Percentiles rank a stretch among this genome's conserved stretches.
Evolutionary conservation across 2,329 filamentous ascomycete genomes (phyloP).

Genomic region (Cladophialophora bantiana): DNA sequence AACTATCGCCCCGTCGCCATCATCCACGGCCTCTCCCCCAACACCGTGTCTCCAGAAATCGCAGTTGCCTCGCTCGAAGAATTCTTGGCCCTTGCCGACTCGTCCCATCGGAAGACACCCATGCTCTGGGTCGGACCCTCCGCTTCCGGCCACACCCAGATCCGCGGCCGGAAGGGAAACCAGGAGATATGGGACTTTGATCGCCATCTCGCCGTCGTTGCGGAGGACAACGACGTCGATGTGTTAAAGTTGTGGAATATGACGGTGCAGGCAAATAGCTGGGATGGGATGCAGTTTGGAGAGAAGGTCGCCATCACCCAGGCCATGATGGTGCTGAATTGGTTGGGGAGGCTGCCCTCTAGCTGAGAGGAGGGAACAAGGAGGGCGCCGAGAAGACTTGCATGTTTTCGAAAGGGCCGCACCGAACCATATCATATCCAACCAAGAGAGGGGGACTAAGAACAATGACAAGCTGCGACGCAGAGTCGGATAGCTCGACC

Average conservation of each 20-base stretch:
- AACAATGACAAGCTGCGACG: too few relatives aligned
- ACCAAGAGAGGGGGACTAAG: too few relatives aligned
- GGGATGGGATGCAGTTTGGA: constrained; percentile 50
- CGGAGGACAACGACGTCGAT: constrained; percentile 49
- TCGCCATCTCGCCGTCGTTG: constrained; percentile 45
- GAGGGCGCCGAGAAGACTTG: too few relatives aligned
- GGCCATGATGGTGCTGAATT: constrained; percentile 52
- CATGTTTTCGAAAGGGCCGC: too few relatives aligned
- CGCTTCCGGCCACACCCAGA: constrained; percentile 48
- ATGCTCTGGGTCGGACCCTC: constrained; percentile 54
- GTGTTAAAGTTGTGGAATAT: constrained; percentile 54
- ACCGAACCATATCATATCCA: too few relatives aligned
- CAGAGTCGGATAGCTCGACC: too few relatives aligned
- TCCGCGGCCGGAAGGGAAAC: constrained; percentile 44
- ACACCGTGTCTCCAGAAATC: constrained; percentile 43
- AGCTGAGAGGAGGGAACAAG: constrained; percentile 15
- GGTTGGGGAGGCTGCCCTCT: constrained; percentile 35
- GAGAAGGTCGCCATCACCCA: constrained; percentile 52
- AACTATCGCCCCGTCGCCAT: constrained; percentile 51
- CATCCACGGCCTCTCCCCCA: constrained; percentile 49
- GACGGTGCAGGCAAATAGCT: constrained; percentile 50
- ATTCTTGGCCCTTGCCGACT: constrained; percentile 48
- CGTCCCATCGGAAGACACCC: constrained; percentile 49
- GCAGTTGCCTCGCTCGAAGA: constrained; percentile 49
- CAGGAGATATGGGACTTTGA: constrained; percentile 51